These are phyloP conservation scores for Penicillium sumatraense DNA, from an alignment of 2,329 filamentous ascomycete genomes.

Conservation along the genomic window DNA sequence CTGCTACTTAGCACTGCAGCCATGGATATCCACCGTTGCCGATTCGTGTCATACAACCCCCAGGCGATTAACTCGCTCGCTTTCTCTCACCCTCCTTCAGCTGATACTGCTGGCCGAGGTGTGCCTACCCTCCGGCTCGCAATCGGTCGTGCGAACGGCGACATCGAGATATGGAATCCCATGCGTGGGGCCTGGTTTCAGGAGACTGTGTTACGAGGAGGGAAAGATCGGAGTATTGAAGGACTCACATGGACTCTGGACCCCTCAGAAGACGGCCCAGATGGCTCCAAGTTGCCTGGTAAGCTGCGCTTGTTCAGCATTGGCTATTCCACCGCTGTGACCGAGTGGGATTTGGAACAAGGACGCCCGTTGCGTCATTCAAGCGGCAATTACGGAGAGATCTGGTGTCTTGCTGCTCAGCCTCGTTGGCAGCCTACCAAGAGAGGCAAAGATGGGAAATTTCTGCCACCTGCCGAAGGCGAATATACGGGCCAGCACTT, in stretches of 20 bases:
- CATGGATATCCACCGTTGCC: constrained; percentile 97
- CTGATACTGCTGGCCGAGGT: constrained; percentile 50
- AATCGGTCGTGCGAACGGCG: constrained; percentile 88
- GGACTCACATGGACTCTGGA: constrained; percentile 91
- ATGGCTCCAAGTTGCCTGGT: constrained; percentile 66
- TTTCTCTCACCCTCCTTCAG: constrained; percentile 76
- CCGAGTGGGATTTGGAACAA: constrained; percentile 89
- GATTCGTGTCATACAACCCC: constrained; percentile 90
- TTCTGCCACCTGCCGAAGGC: constrained; percentile 39
- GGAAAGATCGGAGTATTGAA: constrained; percentile 84
- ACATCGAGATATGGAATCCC: constrained; percentile 98
- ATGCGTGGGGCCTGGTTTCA: constrained; percentile 82
- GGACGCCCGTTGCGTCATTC: constrained; percentile 79
- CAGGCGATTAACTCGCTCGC: constrained; percentile 93
- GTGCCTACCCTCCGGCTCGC: constrained; percentile 74
- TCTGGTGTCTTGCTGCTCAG: constrained; percentile 94
- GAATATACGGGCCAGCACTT: constrained; percentile 64
- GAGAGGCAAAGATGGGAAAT: constrained; percentile 42
- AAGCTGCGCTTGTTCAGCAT: constrained; percentile 91
- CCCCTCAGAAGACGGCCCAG: constrained; percentile 65
- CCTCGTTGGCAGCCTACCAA: constrained; percentile 59
- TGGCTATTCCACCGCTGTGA: constrained; percentile 87
- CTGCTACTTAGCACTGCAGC: constrained; percentile 21
- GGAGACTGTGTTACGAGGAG: constrained; percentile 82
- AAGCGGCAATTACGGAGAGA: constrained; percentile 90